Evolutionary conservation across 2,329 filamentous ascomycete species (phyloP).

Genomic region (Nectriaceae sp.): DNA sequence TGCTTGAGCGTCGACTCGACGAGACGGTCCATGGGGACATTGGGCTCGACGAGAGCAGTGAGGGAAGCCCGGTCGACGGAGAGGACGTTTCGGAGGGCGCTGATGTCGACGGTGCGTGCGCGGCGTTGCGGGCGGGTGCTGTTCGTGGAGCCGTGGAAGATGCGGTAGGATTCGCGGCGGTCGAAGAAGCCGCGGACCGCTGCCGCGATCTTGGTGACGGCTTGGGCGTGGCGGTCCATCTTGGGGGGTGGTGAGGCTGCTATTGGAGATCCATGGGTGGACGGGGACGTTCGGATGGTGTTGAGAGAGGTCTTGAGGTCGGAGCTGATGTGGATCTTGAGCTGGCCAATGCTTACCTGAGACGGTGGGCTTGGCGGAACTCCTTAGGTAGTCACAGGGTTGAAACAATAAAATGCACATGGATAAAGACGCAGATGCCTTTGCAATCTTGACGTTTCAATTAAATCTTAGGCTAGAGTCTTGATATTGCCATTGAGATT

Average conservation of each 20-base stretch:
- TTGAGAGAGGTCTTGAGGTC: too few relatives aligned
- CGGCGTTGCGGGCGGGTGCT: constrained; percentile 59
- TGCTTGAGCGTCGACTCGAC: constrained; percentile 66
- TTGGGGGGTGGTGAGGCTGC: constrained; percentile 2
- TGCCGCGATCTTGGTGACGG: constrained; percentile 49
- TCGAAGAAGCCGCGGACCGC: constrained; percentile 51
- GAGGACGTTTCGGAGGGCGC: constrained; percentile 63
- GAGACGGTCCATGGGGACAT: constrained; percentile 73
- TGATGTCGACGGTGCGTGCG: constrained; percentile 59
- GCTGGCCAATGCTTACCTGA: too few relatives aligned
- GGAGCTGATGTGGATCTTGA: too few relatives aligned
- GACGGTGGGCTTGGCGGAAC: too few relatives aligned
- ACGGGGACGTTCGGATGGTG: too few relatives aligned
- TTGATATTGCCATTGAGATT: too few relatives aligned
- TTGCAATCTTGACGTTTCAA: too few relatives aligned
- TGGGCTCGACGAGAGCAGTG: constrained; percentile 72
- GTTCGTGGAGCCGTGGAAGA: constrained; percentile 78
- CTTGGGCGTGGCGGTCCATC: constrained; percentile 55
- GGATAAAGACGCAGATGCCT: too few relatives aligned
- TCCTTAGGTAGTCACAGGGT: too few relatives aligned
- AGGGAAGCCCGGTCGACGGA: constrained; percentile 55
- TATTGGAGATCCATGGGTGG: constrained; percentile 1
- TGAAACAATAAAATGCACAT: too few relatives aligned
- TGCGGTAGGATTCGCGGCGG: constrained; percentile 63
- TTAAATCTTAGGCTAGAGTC: too few relatives aligned